phyloP scores from a whole-genome alignment of 305 asterid genomes.

The Fraxinus albicans region DNA sequence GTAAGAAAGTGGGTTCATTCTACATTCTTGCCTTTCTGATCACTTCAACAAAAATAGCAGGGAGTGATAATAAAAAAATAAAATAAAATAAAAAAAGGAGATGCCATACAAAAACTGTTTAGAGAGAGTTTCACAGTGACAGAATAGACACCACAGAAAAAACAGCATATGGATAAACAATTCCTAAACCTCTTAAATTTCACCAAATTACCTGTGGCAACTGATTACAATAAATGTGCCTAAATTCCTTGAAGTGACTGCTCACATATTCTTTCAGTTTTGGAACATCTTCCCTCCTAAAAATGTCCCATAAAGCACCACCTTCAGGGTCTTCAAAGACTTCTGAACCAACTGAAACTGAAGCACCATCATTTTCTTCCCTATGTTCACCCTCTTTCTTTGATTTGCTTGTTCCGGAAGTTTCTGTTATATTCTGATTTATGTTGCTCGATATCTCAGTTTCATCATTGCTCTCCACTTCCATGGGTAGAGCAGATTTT shows the following conservation, averaged over 20 bases:
- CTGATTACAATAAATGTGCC: constrained; percentile 62
- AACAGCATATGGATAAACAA: not conserved
- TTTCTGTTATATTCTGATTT: constrained; percentile 22
- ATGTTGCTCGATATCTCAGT: constrained; percentile 16
- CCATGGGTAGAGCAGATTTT: constrained; percentile 19
- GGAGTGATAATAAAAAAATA: not conserved
- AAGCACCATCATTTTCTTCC: constrained; percentile 19
- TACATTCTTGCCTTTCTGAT: not conserved
- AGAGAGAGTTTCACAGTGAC: not conserved
- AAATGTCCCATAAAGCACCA: constrained; percentile 95
- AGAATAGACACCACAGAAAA: constrained; percentile 5
- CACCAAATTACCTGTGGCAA: constrained; percentile 54
- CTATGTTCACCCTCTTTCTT: constrained; percentile 19
- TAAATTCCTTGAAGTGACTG: constrained; percentile 74
- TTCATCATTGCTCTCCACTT: constrained; percentile 17
- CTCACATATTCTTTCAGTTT: constrained; percentile 63
- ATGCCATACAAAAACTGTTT: not conserved
- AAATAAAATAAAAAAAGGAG: not conserved
- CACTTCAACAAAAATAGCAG: not conserved
- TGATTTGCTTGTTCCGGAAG: constrained; percentile 26
- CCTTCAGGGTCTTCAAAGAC: constrained; percentile 45
- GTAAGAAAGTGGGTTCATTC: not conserved
- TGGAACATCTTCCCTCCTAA: constrained; percentile 81
- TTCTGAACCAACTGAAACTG: constrained; percentile 27
- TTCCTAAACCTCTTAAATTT: constrained; percentile 2